These are phyloP conservation scores for Amoeboaphelidium protococcarum DNA, from an alignment of 371 early-diverging fungal species.

Conservation along the genomic window DNA sequence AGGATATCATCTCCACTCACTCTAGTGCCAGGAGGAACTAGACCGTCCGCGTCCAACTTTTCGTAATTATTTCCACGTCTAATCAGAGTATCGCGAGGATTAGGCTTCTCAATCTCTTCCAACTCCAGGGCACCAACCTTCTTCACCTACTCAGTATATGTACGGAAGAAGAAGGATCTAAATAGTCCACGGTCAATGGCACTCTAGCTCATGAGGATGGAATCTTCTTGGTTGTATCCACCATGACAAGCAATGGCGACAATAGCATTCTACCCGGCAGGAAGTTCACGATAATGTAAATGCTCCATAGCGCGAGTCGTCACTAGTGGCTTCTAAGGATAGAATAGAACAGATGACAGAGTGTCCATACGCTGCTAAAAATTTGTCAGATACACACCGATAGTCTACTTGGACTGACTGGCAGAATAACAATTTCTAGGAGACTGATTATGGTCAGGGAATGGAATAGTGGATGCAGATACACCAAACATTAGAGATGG, in stretches of 20 bases:
- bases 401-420: conserved; percentile 99
- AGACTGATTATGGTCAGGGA: conserved; percentile 99
- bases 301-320: conserved; percentile 97
- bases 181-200: conserved; percentile 97
- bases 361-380: conserved; percentile 97
- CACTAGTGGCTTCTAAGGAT: conserved; percentile 97
- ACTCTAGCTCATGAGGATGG: conserved; percentile 96
- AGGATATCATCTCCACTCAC: conserved; percentile 91
- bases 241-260: conserved; percentile 94
- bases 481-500: conserved; percentile 98
- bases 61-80: conserved; percentile 85
- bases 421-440: conserved; percentile 99
- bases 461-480: conserved; percentile 97
- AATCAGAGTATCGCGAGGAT: conserved; percentile 58
- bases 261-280: conserved; percentile 98
- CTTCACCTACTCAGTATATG: conserved; percentile 89
- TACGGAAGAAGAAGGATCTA: conserved; percentile 88
- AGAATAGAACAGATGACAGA: conserved; percentile 90
- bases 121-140: conserved; percentile 48
- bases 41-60: conserved; percentile 90
- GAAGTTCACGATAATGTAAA: conserved; percentile 89
- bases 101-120: conserved; percentile 83
- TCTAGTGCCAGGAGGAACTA: conserved; percentile 81
- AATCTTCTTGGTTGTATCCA: conserved; percentile 99
- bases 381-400: conserved; percentile 97